Evolutionary conservation across 345 rosid species (phyloP).

Genomic region (Aethionema arabicum): DNA sequence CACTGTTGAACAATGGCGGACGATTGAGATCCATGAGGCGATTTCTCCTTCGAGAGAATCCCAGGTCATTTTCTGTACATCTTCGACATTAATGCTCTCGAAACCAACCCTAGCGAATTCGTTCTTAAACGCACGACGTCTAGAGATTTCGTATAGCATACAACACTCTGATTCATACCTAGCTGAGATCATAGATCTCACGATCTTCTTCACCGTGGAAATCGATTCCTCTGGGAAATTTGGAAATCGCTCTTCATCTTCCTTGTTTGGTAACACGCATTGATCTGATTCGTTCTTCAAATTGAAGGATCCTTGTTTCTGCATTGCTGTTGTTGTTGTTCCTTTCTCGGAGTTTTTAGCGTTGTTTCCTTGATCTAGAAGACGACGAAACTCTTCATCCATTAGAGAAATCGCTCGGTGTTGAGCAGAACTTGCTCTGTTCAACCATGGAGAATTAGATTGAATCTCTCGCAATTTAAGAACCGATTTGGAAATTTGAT

Average conservation of each 20-base stretch:
- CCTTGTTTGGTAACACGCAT: conserved; percentile 7
- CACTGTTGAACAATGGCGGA: conserved; percentile 48
- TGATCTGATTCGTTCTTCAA: conserved; percentile 29
- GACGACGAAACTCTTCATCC: conserved; percentile 65
- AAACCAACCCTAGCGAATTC: conserved; percentile 52
- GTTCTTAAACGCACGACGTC: conserved; percentile 56
- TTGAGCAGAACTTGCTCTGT: conserved; percentile 47
- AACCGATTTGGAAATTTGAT: conserved; percentile 41
- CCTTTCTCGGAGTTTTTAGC: conserved; percentile 1
- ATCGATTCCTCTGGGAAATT: conserved; percentile 45
- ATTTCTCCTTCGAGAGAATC: conserved; percentile 73
- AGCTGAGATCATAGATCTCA: conserved; percentile 57
- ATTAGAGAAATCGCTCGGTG: conserved; percentile 57
- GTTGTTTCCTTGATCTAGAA: conserved; percentile 40
- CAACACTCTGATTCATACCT: conserved; percentile 76
- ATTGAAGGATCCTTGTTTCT: conserved; percentile 17
- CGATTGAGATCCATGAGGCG: conserved; percentile 51
- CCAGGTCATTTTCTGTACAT: conserved; percentile 71
- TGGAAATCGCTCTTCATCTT: conserved; percentile 43
- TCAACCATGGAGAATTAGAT: conserved; percentile 37
- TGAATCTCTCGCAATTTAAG: conserved; percentile 35
- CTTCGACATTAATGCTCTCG: conserved; percentile 63
- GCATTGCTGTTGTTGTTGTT: conserved; percentile 9
- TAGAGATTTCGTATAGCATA: conserved; percentile 43
- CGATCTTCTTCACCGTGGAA: conserved; percentile 47